These are phyloP conservation scores for Aspergillus affinis DNA, from an alignment of 495 filamentous ascomycete genomes.

Conservation along the genomic window DNA sequence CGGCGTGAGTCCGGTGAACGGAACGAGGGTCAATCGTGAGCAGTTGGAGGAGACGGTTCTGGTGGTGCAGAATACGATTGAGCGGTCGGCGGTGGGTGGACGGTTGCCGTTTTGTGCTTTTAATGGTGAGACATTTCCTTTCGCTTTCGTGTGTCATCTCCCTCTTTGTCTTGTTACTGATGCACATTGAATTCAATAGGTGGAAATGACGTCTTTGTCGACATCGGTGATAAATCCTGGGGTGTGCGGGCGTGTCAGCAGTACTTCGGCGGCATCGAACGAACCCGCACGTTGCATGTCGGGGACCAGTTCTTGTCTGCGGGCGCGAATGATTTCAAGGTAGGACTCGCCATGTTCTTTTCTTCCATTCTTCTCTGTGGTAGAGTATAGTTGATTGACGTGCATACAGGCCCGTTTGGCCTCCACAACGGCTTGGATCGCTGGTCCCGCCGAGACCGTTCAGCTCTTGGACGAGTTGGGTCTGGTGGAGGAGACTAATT, in stretches of 20 bases:
- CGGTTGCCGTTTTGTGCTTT: constrained; percentile 94
- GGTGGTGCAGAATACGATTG: constrained; percentile 86
- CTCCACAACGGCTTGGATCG: constrained; percentile 83
- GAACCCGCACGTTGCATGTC: constrained; percentile 72
- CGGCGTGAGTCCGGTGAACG: constrained; percentile 68
- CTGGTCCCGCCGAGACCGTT: constrained; percentile 86
- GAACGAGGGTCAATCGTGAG: constrained; percentile 74
- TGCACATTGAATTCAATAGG: constrained; percentile 34
- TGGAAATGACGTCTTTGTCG: constrained; percentile 95
- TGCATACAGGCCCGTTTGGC: constrained; percentile 55
- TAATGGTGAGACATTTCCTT: constrained; percentile 60
- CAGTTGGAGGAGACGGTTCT: constrained; percentile 94
- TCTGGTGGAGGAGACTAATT: constrained; percentile 19
- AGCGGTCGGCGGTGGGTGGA: constrained; percentile 68
- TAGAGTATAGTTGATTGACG: background rate
- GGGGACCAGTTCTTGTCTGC: constrained; percentile 96
- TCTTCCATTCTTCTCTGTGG: background rate
- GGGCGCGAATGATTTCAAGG: constrained; percentile 97
- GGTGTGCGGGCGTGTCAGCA: constrained; percentile 87
- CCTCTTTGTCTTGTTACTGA: background rate
- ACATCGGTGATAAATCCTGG: constrained; percentile 97
- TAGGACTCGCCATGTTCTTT: constrained; percentile 17
- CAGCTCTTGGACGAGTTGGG: constrained; percentile 79
- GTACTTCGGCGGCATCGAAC: constrained; percentile 79
- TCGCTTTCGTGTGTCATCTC: background rate